A percentile compares a stretch with the other conserved stretches of the same genome.
phyloP scores from a whole-genome alignment of 306 rosid species.

The Ceratonia siliqua region DNA sequence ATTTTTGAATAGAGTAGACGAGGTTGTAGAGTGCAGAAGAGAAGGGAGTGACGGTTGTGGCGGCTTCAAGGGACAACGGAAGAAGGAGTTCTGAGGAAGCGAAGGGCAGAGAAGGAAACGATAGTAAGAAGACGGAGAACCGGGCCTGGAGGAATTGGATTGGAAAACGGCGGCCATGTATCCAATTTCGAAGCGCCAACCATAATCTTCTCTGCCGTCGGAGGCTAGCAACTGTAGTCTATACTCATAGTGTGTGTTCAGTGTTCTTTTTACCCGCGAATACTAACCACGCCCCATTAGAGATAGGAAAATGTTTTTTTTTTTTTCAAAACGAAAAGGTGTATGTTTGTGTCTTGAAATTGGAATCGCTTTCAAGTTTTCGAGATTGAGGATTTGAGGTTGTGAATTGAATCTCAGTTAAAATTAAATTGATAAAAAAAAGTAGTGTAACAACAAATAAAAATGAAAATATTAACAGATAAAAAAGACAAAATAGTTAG shows the following conservation, averaged over 20 bases:
- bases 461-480: too few relatives aligned
- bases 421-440: too few relatives aligned
- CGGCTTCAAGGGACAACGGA: constrained; percentile 11
- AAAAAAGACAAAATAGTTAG: too few relatives aligned
- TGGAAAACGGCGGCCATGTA: constrained; percentile 34
- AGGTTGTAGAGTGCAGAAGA: background rate
- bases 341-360: too few relatives aligned
- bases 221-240: background rate
- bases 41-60: constrained; percentile 14
- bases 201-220: background rate
- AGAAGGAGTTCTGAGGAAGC: constrained; percentile 16
- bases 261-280: background rate
- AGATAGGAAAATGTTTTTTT: too few relatives aligned
- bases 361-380: too few relatives aligned
- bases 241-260: too few relatives aligned
- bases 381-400: too few relatives aligned
- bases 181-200: constrained; percentile 9
- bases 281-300: too few relatives aligned
- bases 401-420: too few relatives aligned
- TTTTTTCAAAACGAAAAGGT: too few relatives aligned
- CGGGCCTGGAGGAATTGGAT: background rate
- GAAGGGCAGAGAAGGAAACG: constrained; percentile 12
- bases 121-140: background rate
- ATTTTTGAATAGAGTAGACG: background rate
- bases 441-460: too few relatives aligned